Percentiles rank a stretch among this genome's conserved stretches.
phyloP scores from a whole-genome alignment of 2,329 filamentous ascomycete genomes.

The Trichoderma atrobrunneum region DNA sequence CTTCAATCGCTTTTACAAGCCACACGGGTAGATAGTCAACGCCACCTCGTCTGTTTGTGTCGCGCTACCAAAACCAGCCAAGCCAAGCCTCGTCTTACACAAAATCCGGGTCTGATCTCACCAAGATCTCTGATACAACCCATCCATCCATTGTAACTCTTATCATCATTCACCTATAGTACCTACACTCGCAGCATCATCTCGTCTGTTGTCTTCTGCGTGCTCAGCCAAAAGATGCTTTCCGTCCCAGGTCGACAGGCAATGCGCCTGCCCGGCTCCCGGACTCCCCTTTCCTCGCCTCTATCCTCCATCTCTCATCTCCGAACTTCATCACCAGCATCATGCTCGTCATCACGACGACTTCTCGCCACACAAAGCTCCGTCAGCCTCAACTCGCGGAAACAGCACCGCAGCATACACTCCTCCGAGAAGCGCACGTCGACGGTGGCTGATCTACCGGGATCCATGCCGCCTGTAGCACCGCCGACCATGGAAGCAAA shows the following conservation, averaged over 20 bases:
- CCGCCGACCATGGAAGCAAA: conserved; percentile 26
- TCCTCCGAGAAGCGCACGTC: conserved; percentile 38
- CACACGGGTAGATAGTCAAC: not conserved
- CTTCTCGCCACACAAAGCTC: conserved; percentile 8
- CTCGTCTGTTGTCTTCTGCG: not conserved
- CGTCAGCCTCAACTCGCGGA: not conserved
- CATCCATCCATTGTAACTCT: not conserved
- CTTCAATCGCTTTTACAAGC: not conserved
- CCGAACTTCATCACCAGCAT: conserved; percentile 13
- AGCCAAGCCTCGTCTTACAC: conserved; percentile 14
- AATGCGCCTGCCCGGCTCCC: conserved; percentile 23
- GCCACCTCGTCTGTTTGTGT: not conserved
- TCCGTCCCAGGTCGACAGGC: conserved; percentile 25
- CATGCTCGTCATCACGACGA: conserved; percentile 22
- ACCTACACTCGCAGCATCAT: not conserved
- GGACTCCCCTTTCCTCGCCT: conserved; percentile 15
- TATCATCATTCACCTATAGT: not conserved
- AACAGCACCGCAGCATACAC: conserved; percentile 33
- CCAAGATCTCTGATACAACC: not conserved
- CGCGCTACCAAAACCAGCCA: not conserved
- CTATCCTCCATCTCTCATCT: conserved; percentile 4
- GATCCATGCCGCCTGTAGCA: conserved; percentile 30
- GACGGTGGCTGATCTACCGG: conserved; percentile 34
- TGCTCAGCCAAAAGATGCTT: conserved; percentile 22
- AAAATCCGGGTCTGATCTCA: not conserved